Evolutionary conservation across 1,139 yeast species (phyloP).

Genomic region (Diutina rugosa): DNA sequence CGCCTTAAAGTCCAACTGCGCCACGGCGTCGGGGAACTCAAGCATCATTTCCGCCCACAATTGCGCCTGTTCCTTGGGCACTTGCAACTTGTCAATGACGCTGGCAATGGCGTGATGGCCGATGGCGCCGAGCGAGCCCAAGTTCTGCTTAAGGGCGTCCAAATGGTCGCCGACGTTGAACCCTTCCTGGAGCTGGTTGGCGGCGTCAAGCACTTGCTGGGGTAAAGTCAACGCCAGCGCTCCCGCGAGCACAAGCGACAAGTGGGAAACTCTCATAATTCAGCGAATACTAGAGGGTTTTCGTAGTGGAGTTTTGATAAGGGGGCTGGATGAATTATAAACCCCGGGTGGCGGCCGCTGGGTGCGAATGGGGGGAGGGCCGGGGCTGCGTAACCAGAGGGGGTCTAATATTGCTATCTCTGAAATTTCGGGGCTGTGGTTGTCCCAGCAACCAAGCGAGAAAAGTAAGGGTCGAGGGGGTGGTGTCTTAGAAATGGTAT

Average conservation of each 20-base stretch:
- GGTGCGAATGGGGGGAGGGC: no score
- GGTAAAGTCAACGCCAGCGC: neutral
- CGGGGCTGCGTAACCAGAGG: no score
- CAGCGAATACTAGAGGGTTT: no score
- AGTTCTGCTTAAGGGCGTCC: no score
- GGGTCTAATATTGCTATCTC: no score
- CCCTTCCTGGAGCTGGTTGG: neutral
- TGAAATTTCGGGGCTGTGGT: no score
- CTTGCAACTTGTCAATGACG: neutral
- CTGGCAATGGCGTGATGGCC: neutral
- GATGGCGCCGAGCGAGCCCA: neutral
- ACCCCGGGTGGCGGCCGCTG: no score
- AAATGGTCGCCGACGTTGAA: neutral
- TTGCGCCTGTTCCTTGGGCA: slow-evolving; percentile 4
- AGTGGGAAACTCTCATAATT: neutral
- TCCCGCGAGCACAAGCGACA: neutral
- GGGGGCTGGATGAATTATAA: no score
- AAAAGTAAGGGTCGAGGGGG: no score
- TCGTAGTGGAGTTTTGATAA: no score
- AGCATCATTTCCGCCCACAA: slow-evolving; percentile 51
- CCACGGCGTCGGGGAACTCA: slow-evolving; percentile 40
- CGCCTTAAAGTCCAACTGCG: slow-evolving; percentile 34
- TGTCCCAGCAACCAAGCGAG: no score
- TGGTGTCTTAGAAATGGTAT: no score
- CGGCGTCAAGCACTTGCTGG: slow-evolving; percentile 1